Conservation (phyloP, 1,284 basidiomycete species). For the Gomphus bonarii region DNA sequence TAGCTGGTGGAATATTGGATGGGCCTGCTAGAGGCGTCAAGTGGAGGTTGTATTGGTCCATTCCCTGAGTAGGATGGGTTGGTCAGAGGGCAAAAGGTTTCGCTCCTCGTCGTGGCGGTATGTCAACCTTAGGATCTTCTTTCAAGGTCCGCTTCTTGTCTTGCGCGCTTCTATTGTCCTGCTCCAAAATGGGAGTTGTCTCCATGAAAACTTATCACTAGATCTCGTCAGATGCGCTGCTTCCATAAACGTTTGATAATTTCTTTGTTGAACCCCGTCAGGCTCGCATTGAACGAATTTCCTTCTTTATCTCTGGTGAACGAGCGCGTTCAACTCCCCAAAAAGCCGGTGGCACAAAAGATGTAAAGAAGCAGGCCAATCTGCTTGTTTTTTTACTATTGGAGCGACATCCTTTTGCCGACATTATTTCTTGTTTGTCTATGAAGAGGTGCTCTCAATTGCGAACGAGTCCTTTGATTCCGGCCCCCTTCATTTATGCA, state of each 20-base stretch:
- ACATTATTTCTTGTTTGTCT: not conserved
- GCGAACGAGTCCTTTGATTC: no score
- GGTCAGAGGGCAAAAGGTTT: not conserved
- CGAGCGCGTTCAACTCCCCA: no score
- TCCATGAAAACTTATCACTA: not conserved
- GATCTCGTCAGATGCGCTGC: not conserved
- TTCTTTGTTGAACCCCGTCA: no score
- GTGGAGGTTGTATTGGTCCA: not conserved
- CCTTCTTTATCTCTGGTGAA: no score
- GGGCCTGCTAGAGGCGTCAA: conserved; percentile 3
- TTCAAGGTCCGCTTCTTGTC: not conserved
- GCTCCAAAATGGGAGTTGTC: not conserved
- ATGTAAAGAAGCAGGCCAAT: no score
- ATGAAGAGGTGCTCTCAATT: no score
- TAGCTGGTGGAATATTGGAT: conserved; percentile 1
- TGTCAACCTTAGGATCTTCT: not conserved
- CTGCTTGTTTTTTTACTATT: not conserved
- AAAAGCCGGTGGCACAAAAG: no score
- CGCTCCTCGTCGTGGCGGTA: conserved; percentile 4
- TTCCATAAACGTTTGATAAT: no score
- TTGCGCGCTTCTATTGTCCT: not conserved
- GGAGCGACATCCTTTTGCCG: not conserved
- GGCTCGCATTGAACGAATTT: no score
- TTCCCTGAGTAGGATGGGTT: not conserved
- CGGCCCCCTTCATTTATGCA: no score